A percentile compares a stretch with the other conserved stretches of the same genome.
Conservation (phyloP, 768 basidiomycete species). For the Leucocoprinus birnbaumii region DNA sequence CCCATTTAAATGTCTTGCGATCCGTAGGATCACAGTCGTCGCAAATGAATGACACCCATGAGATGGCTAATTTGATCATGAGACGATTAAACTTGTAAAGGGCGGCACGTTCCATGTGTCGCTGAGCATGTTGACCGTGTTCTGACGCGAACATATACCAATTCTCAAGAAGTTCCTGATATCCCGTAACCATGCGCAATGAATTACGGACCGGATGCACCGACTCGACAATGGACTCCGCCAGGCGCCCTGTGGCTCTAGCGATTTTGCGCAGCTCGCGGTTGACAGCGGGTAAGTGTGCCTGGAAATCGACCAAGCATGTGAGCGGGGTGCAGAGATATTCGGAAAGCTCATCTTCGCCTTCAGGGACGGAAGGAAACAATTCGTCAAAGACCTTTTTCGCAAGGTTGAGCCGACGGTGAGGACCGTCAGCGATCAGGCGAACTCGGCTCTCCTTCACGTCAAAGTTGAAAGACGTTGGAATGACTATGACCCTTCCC, state of each 20-base stretch:
- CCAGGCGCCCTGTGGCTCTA: slow-evolving; percentile 85
- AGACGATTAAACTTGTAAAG: slow-evolving; percentile 77
- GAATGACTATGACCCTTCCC: slow-evolving; percentile 78
- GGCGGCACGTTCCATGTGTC: slow-evolving; percentile 76
- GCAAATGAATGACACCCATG: slow-evolving; percentile 98
- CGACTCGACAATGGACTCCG: slow-evolving; percentile 91
- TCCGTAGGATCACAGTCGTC: slow-evolving; percentile 97
- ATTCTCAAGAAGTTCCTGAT: slow-evolving; percentile 86
- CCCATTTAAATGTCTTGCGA: slow-evolving; percentile 96
- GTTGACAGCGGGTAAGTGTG: slow-evolving; percentile 89
- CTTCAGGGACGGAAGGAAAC: slow-evolving; percentile 62
- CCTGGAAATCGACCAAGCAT: slow-evolving; percentile 76
- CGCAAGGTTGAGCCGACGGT: slow-evolving; percentile 67
- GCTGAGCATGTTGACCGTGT: slow-evolving; percentile 87
- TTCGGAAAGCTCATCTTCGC: slow-evolving; percentile 37
- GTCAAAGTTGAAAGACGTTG: slow-evolving; percentile 77
- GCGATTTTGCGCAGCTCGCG: slow-evolving; percentile 87
- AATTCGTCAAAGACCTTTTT: slow-evolving; percentile 75
- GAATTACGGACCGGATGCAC: slow-evolving; percentile 81
- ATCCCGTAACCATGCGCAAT: slow-evolving; percentile 53
- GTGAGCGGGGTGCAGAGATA: slow-evolving; percentile 29
- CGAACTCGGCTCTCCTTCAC: slow-evolving; percentile 88
- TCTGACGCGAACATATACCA: slow-evolving; percentile 98
- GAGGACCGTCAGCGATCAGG: slow-evolving; percentile 87
- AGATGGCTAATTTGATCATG: slow-evolving; percentile 87